Evolutionary conservation across 495 filamentous ascomycete genomes (phyloP).

Genomic region (Penicillium subrubescens): DNA sequence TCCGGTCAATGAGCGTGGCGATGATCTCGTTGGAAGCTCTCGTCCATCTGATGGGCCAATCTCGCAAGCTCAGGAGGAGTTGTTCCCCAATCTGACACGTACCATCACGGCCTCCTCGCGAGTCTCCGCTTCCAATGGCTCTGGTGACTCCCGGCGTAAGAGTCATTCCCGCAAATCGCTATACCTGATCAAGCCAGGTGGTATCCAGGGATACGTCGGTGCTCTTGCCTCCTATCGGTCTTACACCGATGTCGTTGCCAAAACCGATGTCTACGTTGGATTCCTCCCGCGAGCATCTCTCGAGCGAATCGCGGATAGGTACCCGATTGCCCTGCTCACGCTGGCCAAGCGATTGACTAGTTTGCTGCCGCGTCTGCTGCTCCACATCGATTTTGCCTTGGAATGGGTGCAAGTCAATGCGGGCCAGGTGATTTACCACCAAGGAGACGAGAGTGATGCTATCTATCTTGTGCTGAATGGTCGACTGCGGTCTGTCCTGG

Average conservation of each 20-base stretch:
- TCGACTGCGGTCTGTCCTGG: conserved; percentile 76
- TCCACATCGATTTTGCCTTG: conserved; percentile 96
- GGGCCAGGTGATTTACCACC: conserved; percentile 90
- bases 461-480: conserved; percentile 98
- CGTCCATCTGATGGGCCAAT: conserved; percentile 21
- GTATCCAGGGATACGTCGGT: conserved; percentile 90
- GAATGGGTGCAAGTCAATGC: conserved; percentile 98
- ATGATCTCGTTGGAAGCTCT: conserved; percentile 42
- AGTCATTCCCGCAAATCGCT: conserved; percentile 67
- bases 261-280: conserved; percentile 97
- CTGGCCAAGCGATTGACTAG: conserved; percentile 93
- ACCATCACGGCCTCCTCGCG: conserved; percentile 52
- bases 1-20: conserved; percentile 57
- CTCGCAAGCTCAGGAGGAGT: conserved; percentile 41
- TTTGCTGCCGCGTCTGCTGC: conserved; percentile 84
- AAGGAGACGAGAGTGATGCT: conserved; percentile 94
- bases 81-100: conserved; percentile 52
- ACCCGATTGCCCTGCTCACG: conserved; percentile 88
- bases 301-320: conserved; percentile 87
- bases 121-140: conserved; percentile 30
- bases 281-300: conserved; percentile 86
- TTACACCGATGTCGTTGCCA: conserved; percentile 94
- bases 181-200: conserved; percentile 92
- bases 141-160: conserved; percentile 49
- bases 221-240: conserved; percentile 93